A percentile compares a stretch with the other conserved stretches of the same genome.
Conservation (phyloP, 495 filamentous ascomycete species). For the Parathielavia appendiculata region DNA sequence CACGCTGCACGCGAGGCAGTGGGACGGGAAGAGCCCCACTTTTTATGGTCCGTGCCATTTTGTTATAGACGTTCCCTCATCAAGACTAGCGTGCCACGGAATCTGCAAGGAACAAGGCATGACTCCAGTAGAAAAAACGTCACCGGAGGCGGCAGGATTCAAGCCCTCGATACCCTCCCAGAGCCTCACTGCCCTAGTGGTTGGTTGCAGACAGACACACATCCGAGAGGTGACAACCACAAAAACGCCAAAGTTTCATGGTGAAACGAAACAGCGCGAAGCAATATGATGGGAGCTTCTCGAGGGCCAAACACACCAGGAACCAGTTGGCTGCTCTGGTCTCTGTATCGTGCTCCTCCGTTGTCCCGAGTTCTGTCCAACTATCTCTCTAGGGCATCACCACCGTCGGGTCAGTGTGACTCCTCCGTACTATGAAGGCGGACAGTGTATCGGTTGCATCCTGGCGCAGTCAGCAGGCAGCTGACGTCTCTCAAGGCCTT, state of each 20-base stretch:
- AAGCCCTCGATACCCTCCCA: neutral
- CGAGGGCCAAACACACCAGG: neutral
- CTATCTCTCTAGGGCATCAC: neutral
- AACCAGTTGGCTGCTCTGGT: too few relatives aligned
- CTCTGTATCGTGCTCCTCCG: neutral
- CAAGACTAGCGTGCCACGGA: constrained; percentile 16
- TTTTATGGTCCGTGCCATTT: constrained; percentile 2
- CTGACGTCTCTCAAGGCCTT: too few relatives aligned
- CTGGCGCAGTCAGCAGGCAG: too few relatives aligned
- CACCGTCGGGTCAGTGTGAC: too few relatives aligned
- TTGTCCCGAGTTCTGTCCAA: neutral
- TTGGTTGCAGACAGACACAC: constrained; percentile 6
- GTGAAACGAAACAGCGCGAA: constrained; percentile 19
- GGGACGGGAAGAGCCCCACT: constrained; percentile 1
- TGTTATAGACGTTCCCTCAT: constrained; percentile 1
- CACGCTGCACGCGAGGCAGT: constrained; percentile 2
- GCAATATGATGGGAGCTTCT: neutral
- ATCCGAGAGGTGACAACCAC: constrained; percentile 16
- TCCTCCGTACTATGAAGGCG: too few relatives aligned
- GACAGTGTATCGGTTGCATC: too few relatives aligned
- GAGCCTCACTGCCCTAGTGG: neutral
- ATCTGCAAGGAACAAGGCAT: constrained; percentile 25
- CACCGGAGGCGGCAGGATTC: constrained; percentile 2
- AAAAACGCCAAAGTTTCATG: constrained; percentile 18
- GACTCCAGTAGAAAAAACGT: neutral